These are phyloP conservation scores for Reutealis trisperma DNA, from an alignment of 345 rosid genomes.

Conservation along the genomic window DNA sequence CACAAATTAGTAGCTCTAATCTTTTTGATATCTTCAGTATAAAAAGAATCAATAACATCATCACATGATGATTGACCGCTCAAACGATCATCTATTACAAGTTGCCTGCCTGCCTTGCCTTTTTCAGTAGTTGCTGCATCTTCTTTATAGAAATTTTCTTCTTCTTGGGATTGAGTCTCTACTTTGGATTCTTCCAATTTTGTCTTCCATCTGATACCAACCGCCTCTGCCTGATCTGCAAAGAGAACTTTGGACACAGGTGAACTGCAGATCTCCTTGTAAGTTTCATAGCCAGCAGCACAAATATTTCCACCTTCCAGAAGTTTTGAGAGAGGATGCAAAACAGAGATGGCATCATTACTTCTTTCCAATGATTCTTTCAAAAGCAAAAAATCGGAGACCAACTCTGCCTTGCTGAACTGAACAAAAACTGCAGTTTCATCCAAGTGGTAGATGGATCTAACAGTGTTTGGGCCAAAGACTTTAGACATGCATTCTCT, in stretches of 20 bases:
- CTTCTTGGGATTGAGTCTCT: conserved; percentile 18
- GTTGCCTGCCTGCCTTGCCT: not conserved
- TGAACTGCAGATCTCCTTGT: conserved; percentile 83
- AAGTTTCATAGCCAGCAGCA: conserved; percentile 78
- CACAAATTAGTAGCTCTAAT: conserved; percentile 24
- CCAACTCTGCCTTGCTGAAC: conserved; percentile 60
- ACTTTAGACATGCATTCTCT: conserved; percentile 71
- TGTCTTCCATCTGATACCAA: conserved; percentile 59
- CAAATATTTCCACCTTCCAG: conserved; percentile 70
- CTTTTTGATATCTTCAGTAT: conserved; percentile 19
- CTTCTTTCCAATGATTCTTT: conserved; percentile 64
- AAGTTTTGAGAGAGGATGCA: conserved; percentile 78
- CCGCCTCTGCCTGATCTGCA: conserved; percentile 81
- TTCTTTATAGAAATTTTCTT: not conserved
- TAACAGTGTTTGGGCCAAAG: conserved; percentile 60
- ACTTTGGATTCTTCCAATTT: conserved; percentile 22
- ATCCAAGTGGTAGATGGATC: conserved; percentile 60
- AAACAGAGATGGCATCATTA: conserved; percentile 51
- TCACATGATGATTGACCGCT: conserved; percentile 15
- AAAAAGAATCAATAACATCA: conserved; percentile 32
- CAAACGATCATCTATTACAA: conserved; percentile 2
- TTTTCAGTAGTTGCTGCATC: conserved; percentile 5
- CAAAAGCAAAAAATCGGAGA: conserved; percentile 58
- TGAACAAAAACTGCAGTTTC: conserved; percentile 74
- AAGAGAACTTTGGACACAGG: conserved; percentile 56